phyloP scores from a whole-genome alignment of 2,329 filamentous ascomycete genomes.

The Westerdykella aurantiaca region DNA sequence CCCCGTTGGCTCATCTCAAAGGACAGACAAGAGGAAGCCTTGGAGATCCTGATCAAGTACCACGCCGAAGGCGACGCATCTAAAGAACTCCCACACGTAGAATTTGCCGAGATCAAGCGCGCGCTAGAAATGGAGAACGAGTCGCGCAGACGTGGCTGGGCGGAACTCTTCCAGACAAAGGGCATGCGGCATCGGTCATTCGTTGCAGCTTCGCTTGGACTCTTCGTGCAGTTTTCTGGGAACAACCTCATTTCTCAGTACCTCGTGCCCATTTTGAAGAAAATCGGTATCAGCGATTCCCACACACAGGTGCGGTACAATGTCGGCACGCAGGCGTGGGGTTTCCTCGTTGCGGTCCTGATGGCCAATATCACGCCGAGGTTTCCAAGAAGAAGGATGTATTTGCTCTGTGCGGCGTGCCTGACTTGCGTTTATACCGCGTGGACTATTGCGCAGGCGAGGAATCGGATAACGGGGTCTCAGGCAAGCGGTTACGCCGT shows the following conservation, averaged over 20 bases:
- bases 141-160: conserved; percentile 48
- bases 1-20: conserved; percentile 61
- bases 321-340: conserved; percentile 55
- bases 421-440: conserved; percentile 31
- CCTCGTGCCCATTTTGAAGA: conserved; percentile 56
- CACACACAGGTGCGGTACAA: conserved; percentile 40
- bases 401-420: conserved; percentile 42
- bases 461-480: conserved; percentile 43
- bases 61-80: conserved; percentile 57
- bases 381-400: conserved; percentile 52
- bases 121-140: conserved; percentile 56
- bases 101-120: conserved; percentile 61
- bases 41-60: conserved; percentile 57
- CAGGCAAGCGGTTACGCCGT: conserved; percentile 38
- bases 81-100: conserved; percentile 55
- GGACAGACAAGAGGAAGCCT: conserved; percentile 57
- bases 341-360: conserved; percentile 52
- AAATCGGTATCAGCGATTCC: conserved; percentile 53
- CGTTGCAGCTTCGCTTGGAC: conserved; percentile 56
- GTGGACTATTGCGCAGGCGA: conserved; percentile 42
- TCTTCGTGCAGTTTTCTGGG: conserved; percentile 63
- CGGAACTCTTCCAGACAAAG: conserved; percentile 56
- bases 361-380: conserved; percentile 53
- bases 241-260: conserved; percentile 61
- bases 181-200: conserved; percentile 60